These are phyloP conservation scores for Ceratocystis albifundus DNA, from an alignment of 2,329 filamentous ascomycete genomes.

Conservation along the genomic window DNA sequence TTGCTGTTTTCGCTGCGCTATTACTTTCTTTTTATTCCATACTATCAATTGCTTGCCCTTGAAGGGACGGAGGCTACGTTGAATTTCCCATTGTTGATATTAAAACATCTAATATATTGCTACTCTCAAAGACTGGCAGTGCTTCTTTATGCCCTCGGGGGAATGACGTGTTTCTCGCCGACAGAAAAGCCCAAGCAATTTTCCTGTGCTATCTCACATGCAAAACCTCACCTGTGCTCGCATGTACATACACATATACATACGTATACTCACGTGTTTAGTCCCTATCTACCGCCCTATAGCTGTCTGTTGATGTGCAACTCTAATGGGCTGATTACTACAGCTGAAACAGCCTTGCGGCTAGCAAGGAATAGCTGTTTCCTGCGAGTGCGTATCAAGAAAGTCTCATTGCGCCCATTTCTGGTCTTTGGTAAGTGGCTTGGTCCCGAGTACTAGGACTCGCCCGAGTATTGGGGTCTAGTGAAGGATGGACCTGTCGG, in stretches of 20 bases:
- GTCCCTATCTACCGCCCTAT: no score
- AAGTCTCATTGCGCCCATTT: neutral
- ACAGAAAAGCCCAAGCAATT: no score
- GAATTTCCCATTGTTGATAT: neutral
- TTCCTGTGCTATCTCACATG: no score
- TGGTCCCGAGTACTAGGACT: neutral
- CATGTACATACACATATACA: neutral
- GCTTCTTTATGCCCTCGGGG: neutral
- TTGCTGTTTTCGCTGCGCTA: neutral
- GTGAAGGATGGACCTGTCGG: neutral
- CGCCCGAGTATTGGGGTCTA: neutral
- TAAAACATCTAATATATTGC: neutral
- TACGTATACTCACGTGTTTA: neutral
- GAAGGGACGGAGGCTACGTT: neutral
- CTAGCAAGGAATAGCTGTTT: no score
- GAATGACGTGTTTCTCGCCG: no score
- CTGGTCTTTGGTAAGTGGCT: neutral
- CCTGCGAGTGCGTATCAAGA: neutral
- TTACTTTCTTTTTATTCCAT: neutral
- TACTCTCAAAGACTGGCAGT: neutral
- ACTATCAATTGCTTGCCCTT: neutral
- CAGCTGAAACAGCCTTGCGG: no score
- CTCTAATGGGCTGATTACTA: no score
- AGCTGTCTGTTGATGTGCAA: no score
- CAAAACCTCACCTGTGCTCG: neutral